These are phyloP conservation scores for Pezicula radicicola DNA, from an alignment of 2,329 filamentous ascomycete genomes.

Conservation along the genomic window DNA sequence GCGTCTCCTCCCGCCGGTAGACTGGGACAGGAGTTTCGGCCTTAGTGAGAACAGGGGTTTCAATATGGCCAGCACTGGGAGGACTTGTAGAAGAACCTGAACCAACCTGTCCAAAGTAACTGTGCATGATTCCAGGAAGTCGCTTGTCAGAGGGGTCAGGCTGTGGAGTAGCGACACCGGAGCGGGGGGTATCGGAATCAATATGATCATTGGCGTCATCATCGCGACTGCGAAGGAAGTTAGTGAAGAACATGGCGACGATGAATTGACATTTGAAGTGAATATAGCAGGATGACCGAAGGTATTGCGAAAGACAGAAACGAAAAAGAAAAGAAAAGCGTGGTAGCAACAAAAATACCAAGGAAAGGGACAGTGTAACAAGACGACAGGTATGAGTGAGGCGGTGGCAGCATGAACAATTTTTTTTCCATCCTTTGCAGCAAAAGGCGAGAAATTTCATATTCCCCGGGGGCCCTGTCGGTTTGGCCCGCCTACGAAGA, in stretches of 20 bases:
- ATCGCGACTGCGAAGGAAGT: slow-evolving; percentile 37
- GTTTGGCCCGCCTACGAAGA: no score
- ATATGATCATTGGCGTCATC: slow-evolving; percentile 75
- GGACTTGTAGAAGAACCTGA: slow-evolving; percentile 59
- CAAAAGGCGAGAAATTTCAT: no score
- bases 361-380: no score
- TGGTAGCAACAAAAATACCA: no score
- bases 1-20: slow-evolving; percentile 16
- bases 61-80: slow-evolving; percentile 24
- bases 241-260: slow-evolving; percentile 20
- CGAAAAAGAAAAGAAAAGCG: no score
- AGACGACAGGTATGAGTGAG: no score
- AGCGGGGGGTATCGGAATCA: slow-evolving; percentile 83
- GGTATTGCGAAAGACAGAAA: background rate
- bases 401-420: no score
- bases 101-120: slow-evolving; percentile 99
- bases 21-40: slow-evolving; percentile 15
- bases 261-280: slow-evolving; percentile 3
- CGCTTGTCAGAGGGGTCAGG: slow-evolving; percentile 94
- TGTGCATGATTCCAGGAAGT: slow-evolving; percentile 88
- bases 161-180: slow-evolving; percentile 87
- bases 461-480: no score
- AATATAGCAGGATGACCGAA: background rate
- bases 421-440: no score
- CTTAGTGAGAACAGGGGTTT: slow-evolving; percentile 22